Evolutionary conservation across 805 yeast genomes (phyloP), one percentile per base, ranked within the genome.

Genomic region (Kodamaea leandrae): DNA sequence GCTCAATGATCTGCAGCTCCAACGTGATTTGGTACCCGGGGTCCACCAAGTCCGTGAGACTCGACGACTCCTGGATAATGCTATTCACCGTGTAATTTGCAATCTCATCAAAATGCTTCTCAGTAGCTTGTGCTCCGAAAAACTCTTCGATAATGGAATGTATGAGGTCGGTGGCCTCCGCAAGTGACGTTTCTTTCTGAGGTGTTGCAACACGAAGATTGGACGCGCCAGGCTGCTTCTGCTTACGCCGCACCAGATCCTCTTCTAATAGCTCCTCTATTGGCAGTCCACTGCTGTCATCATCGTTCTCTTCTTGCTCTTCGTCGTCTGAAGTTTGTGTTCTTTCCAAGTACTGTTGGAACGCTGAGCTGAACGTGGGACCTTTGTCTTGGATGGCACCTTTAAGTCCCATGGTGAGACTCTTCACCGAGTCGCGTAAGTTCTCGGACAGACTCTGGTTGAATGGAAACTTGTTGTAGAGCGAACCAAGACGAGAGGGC

Each of bases 11-110:
- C 6, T 41, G 48, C 12, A 43, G 46, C 7, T 40, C 33, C 16
- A 54, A 21, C 6, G 32, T 19, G 16, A 37, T 32, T 18, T 46
- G 41, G 27, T 45, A 43, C 4, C 38, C 37, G 4, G 37, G 23
- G 26, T 35, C 43, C 12, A 30, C 14, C 36, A 40, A 23, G 24
- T 46, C 29, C 32, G 43, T 43, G 35, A 43, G 41, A 28, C 40
- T 41, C 8, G 42, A 41, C 29, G 39, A 45, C n/a, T 48, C 50
- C 26, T 51, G 57, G 14, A 55, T 41, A 13, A 52, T 36, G 21
- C 39, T 38, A 36, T 56, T 56, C 7, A 46, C 42, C 7, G 53
- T 48, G 32, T 47, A 53, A 37, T 52, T 52, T 15, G 29, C 41
- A 18, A 54, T 48, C 9, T 44, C 43, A 7, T 18, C 19, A 27